Base-by-base conservation (phyloP, 108 stramenopile genomes). In the Fragilariopsis cylindrus region DNA sequence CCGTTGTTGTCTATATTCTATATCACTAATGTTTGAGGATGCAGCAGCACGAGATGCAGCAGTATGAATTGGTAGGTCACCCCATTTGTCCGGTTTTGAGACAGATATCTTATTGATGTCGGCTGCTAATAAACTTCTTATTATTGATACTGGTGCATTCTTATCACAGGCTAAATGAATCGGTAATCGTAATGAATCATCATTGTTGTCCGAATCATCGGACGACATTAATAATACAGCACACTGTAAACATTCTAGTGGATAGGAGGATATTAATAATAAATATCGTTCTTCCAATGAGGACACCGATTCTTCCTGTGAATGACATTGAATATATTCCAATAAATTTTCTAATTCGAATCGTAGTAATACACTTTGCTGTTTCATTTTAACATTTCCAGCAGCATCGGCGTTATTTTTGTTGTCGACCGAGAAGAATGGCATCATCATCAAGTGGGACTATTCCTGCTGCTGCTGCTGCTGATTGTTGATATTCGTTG, bases 111-210 rank as follows among this genome's bases (percentile, higher is more conserved):
- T 85, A 15, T 70, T 62, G 45, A n/a, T 54, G 67, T 90, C 88
- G 18, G 75, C 79, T 43, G 82, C 80, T 5, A 90, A 52, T 18
- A 90, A 77, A 4, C 75, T 65, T 43, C 65, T 75, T 76, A 90
- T 77, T 45, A 90, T 78, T 41, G 78, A 82, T 15, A 90, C 13
- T 1, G 88, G 88, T 8, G 86, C 88, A 63, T 84, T 87, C 60
- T 84, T 87, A 74, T 90, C 88, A 63, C 84, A 87, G 18, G 86
- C 88, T 52, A 90, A 70, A 53, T 90, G 88, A 44, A 90, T 76
- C 0, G 86, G 86, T 3, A 85, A 73, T 46, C 88, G 80, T 47
- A 55, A 70, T 9, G 77, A 82, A 60, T 62, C 60, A 13, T 40
- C 18, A 1, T 65, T 74, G 47, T 81, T 82, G 19, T 21, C 63